Evolutionary conservation across 2,329 filamentous ascomycete species (phyloP).

Genomic region (Penicillium brasilianum): DNA sequence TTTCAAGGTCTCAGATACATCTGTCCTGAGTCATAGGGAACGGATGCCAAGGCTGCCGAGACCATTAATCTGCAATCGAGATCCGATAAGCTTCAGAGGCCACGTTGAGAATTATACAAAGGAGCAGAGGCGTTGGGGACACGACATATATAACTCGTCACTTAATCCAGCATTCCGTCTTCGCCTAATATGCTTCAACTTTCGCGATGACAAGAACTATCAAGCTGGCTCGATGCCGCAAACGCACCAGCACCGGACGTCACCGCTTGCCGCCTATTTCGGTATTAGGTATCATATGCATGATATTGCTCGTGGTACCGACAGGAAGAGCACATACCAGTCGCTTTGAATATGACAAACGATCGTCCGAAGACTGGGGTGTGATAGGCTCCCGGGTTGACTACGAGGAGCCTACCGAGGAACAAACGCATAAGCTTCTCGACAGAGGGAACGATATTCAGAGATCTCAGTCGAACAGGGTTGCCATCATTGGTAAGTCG

Average conservation of each 20-base stretch:
- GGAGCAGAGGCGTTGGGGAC: background rate
- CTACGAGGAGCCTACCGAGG: no score
- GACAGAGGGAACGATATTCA: no score
- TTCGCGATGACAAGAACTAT: background rate
- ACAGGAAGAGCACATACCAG: background rate
- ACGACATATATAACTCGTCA: background rate
- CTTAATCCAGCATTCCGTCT: no score
- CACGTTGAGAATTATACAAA: background rate
- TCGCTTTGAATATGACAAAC: background rate
- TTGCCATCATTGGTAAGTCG: conserved; percentile 3
- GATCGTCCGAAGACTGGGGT: background rate
- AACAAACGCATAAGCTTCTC: background rate
- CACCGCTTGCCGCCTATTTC: background rate
- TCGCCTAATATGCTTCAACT: background rate
- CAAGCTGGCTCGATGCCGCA: background rate
- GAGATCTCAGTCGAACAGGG: background rate
- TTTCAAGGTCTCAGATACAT: no score
- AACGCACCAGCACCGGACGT: background rate
- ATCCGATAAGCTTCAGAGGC: background rate
- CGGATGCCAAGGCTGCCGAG: background rate
- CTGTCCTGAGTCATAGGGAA: background rate
- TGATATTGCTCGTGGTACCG: background rate
- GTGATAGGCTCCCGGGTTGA: background rate
- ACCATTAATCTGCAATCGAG: background rate
- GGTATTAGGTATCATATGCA: background rate